phyloP scores from a whole-genome alignment of 108 stramenopile genomes.

The Cylindrotheca fusiformis region DNA sequence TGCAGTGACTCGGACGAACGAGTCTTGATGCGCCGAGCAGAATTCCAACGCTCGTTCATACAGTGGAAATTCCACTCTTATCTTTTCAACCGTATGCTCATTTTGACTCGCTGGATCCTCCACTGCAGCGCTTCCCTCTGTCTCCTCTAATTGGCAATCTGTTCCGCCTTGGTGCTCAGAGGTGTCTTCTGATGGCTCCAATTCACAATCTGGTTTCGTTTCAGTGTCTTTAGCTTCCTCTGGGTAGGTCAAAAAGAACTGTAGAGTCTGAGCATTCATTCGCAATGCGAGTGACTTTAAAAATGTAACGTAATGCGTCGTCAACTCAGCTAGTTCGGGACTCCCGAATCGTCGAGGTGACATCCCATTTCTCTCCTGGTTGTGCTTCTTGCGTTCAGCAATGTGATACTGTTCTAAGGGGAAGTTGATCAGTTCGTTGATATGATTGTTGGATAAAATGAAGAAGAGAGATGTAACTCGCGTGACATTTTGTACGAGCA shows the following conservation, averaged over 20 bases:
- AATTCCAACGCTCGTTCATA: constrained; percentile 85
- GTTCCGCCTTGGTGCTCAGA: neutral
- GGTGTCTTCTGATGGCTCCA: constrained; percentile 20
- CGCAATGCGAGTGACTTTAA: constrained; percentile 84
- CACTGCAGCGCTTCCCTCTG: neutral
- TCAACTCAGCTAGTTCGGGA: constrained; percentile 76
- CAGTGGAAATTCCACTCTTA: constrained; percentile 71
- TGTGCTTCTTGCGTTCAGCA: constrained; percentile 47
- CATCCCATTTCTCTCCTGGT: constrained; percentile 4
- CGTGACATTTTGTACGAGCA: constrained; percentile 85
- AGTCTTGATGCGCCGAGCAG: constrained; percentile 77
- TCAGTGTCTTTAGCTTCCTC: neutral
- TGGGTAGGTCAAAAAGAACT: constrained; percentile 82
- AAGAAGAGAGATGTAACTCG: constrained; percentile 80
- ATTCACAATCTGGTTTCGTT: constrained; percentile 13
- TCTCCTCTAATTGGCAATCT: constrained; percentile 34
- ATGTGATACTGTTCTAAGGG: constrained; percentile 60
- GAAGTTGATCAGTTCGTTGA: constrained; percentile 78
- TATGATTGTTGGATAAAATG: constrained; percentile 74
- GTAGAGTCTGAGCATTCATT: constrained; percentile 84
- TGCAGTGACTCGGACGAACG: constrained; percentile 82
- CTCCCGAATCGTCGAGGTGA: constrained; percentile 32
- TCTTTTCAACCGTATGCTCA: constrained; percentile 13
- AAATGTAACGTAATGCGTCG: constrained; percentile 81
- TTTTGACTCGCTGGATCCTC: constrained; percentile 15